Percentiles rank a stretch among this genome's conserved stretches.
Conservation (phyloP, 75 land plant species). For the Pinus tabuliformis region DNA sequence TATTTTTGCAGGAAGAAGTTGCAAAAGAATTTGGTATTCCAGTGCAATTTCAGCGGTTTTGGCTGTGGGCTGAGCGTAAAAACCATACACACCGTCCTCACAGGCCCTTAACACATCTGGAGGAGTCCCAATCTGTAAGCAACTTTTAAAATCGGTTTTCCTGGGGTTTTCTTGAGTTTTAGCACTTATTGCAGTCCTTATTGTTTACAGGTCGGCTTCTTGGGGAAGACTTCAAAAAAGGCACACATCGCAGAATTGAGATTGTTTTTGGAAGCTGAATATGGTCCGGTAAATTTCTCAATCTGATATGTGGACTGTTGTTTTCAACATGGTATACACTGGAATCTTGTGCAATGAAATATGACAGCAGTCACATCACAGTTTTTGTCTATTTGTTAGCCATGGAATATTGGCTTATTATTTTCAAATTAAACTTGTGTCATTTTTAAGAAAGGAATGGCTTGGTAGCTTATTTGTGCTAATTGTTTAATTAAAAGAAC, state of each 20-base stretch:
- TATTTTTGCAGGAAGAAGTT: constrained; percentile 77
- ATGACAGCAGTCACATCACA: too few species aligned
- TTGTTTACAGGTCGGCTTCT: constrained; percentile 69
- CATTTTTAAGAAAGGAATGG: too few species aligned
- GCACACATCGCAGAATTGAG: constrained; percentile 84
- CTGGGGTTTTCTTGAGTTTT: not conserved
- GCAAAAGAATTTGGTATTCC: constrained; percentile 81
- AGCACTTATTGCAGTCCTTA: not conserved
- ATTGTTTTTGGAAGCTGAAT: constrained; percentile 86
- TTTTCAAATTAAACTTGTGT: too few species aligned
- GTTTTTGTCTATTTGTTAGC: too few species aligned
- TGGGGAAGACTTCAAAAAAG: constrained; percentile 82
- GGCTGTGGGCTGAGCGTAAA: constrained; percentile 98
- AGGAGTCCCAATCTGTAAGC: constrained; percentile 81
- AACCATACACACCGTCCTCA: constrained; percentile 97
- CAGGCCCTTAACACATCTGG: constrained; percentile 72
- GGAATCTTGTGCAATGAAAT: too few species aligned
- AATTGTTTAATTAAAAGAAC: not conserved
- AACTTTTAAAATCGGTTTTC: too few species aligned
- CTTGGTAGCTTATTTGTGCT: not conserved
- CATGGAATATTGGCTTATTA: too few species aligned
- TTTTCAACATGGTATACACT: too few species aligned
- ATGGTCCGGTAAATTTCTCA: constrained; percentile 48
- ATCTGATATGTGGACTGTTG: too few species aligned
- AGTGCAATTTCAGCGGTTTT: constrained; percentile 73